phyloP scores from a whole-genome alignment of 208 protist species.

The Plasmodiophora brassicae region DNA sequence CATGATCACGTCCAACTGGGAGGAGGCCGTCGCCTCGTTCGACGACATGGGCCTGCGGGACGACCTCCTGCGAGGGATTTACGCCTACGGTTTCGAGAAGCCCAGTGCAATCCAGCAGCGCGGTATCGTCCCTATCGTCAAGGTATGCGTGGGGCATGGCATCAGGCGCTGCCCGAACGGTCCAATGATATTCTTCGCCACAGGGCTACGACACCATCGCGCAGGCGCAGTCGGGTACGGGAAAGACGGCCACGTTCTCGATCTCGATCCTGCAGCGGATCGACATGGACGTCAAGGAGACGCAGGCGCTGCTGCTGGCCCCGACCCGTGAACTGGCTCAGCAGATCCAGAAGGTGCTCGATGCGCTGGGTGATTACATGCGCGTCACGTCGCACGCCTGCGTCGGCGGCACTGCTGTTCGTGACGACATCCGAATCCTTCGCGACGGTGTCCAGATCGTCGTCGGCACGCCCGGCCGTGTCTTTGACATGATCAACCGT shows the following conservation, averaged over 20 bases:
- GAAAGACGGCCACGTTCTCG: slow-evolving; percentile 97
- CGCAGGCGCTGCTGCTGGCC: slow-evolving; percentile 90
- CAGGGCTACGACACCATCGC: slow-evolving; percentile 84
- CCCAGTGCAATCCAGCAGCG: slow-evolving; percentile 96
- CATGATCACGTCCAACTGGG: slow-evolving; percentile 54
- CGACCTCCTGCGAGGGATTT: slow-evolving; percentile 61
- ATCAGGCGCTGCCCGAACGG: neutral
- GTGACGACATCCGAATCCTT: slow-evolving; percentile 88
- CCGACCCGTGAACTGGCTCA: slow-evolving; percentile 93
- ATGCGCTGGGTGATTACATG: slow-evolving; percentile 84
- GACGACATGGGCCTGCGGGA: slow-evolving; percentile 62
- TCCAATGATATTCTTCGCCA: neutral
- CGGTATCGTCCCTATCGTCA: slow-evolving; percentile 91
- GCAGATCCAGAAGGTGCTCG: slow-evolving; percentile 85
- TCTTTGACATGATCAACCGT: slow-evolving; percentile 86
- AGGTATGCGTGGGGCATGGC: slow-evolving; percentile 53
- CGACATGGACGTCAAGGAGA: slow-evolving; percentile 67
- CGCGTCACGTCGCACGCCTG: slow-evolving; percentile 51
- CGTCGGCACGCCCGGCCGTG: slow-evolving; percentile 57
- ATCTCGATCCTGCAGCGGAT: slow-evolving; percentile 68
- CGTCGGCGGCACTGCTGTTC: slow-evolving; percentile 85
- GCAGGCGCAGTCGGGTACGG: slow-evolving; percentile 88
- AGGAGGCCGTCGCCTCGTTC: slow-evolving; percentile 52
- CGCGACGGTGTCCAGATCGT: slow-evolving; percentile 84
- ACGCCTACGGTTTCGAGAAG: slow-evolving; percentile 83